Evolutionary conservation across 371 early-diverging fungal genomes (phyloP), one percentile per base, ranked within the genome.

Genomic region (Mortierella sp.): DNA sequence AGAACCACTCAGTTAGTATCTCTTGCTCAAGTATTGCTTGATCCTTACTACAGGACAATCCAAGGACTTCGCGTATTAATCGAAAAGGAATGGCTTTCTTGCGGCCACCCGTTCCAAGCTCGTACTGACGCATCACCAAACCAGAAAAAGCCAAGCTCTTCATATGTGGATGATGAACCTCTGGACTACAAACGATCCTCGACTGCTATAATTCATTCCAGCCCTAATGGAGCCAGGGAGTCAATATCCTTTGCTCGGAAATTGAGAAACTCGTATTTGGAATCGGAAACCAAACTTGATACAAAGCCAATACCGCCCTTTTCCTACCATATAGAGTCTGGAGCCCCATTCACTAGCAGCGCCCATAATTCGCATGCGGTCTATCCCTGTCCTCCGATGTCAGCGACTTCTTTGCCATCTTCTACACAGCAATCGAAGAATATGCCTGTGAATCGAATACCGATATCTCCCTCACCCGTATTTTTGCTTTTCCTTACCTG

Each of bases 401-500:
- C 49, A 43, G 9, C 57, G 7, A 9, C 51, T 0, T 22, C 65
- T 5, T 37, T 28, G 26, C 10, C 55, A 57, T 12, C 49, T 37
- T n/a, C 65, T 23, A 5, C 60, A 42, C 63, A 47, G 13, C 72
- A 55, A 15, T 28, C 31, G 10, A 55, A 29, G 1, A 65, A 54
- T 6, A 37, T 34, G 12, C 55, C 66, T 31, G 56, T 55, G 15
- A 34, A 54, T 13, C 60, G 35, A 3, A 69, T 78, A 9, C 56
- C 67, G 0, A 6, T 70, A 3, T 70, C 77, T 3, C 72, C 85
- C 3, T 75, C 85, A 12, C 85, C 85, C 6, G 78, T 85, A 2
- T 85, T 85, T 59, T 61, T 85, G 17, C 76, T 85, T 31, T 85
- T 85, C 60, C 37, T 85, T 45, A 85, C 85, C 1, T 83, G 85